Evolutionary conservation across 2,329 filamentous ascomycete genomes (phyloP).

Genomic region (Penicillium sp.): DNA sequence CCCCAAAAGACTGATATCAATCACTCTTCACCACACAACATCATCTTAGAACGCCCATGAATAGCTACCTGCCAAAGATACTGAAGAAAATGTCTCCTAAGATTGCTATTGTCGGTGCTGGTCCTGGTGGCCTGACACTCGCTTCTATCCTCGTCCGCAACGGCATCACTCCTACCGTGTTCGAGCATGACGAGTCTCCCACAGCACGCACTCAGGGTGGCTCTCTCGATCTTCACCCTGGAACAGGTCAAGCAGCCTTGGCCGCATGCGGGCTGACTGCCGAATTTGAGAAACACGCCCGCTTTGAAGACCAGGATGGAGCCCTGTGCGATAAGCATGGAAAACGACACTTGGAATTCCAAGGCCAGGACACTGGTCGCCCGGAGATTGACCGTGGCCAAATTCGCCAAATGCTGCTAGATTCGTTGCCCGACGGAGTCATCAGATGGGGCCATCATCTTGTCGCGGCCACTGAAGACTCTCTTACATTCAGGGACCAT

Average conservation of each 20-base stretch:
- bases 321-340: conserved; percentile 19
- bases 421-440: conserved; percentile 20
- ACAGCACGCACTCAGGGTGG: conserved; percentile 23
- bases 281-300: conserved; percentile 22
- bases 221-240: conserved; percentile 25
- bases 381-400: conserved; percentile 26
- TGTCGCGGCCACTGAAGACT: conserved; percentile 16
- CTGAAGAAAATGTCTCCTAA: conserved; percentile 7
- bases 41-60: background rate
- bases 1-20: background rate
- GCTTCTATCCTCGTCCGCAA: conserved; percentile 15
- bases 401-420: conserved; percentile 23
- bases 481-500: conserved; percentile 8
- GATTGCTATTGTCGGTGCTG: conserved; percentile 21
- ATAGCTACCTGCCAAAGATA: background rate
- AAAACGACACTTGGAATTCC: conserved; percentile 14
- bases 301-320: conserved; percentile 19
- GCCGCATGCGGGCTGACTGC: conserved; percentile 22
- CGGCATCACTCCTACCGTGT: conserved; percentile 18
- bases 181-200: conserved; percentile 28
- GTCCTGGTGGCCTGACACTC: conserved; percentile 17
- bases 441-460: conserved; percentile 25
- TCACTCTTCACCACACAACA: background rate
- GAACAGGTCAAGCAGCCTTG: conserved; percentile 23
- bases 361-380: conserved; percentile 10